Conservation (phyloP, 2,329 filamentous ascomycete genomes). For the Microdochium bolleyi region DNA sequence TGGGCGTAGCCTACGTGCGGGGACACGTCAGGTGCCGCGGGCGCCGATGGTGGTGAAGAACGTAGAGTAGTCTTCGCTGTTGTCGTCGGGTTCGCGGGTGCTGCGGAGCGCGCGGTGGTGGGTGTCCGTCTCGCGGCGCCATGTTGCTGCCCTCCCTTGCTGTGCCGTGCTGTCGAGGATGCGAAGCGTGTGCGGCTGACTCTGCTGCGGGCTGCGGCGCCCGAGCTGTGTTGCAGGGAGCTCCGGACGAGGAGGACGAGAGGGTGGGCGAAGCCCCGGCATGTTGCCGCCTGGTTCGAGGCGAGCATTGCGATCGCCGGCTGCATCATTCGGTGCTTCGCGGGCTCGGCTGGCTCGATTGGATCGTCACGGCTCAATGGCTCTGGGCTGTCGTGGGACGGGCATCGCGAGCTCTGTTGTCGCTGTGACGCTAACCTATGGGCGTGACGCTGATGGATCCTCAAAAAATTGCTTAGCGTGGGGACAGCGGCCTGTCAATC, state of each 20-base stretch:
- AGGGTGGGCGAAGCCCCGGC: constrained; percentile 18
- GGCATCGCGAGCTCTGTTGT: too few species aligned
- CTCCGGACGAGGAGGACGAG: constrained; percentile 15
- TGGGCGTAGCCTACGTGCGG: constrained; percentile 35
- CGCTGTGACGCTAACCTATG: not conserved
- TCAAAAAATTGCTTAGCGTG: not conserved
- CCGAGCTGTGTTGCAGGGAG: constrained; percentile 8
- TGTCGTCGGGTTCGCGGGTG: not conserved
- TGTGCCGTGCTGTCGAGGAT: not conserved
- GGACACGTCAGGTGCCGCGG: not conserved
- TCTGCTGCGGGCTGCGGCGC: not conserved
- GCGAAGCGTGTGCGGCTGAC: not conserved
- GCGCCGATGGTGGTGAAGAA: not conserved
- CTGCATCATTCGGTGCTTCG: not conserved
- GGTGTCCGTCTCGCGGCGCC: not conserved
- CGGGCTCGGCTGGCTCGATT: not conserved
- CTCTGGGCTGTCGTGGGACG: too few species aligned
- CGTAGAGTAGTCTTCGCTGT: not conserved
- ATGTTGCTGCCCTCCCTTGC: not conserved
- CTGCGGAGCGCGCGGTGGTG: too few species aligned
- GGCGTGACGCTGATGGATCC: not conserved
- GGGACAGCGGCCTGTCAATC: not conserved
- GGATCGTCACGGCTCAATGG: too few species aligned
- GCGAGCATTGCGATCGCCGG: constrained; percentile 10
- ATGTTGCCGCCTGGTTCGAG: constrained; percentile 9